These are phyloP conservation scores for Tylopilus felleus DNA, from an alignment of 768 basidiomycete species.

Conservation along the genomic window DNA sequence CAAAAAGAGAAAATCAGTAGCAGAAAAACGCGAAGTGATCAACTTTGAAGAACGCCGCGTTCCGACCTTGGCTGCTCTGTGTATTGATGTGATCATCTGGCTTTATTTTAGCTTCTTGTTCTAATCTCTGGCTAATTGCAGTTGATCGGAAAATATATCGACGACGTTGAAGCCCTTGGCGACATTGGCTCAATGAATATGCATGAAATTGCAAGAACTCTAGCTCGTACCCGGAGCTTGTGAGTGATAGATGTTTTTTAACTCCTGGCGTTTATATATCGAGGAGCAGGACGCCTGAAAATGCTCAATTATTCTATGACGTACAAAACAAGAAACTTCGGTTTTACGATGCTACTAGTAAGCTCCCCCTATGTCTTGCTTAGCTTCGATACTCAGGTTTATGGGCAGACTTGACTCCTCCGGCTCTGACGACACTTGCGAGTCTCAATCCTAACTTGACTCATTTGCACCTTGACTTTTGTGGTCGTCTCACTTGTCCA, in stretches of 20 bases:
- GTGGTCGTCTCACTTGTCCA: conserved; percentile 72
- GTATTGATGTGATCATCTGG: conserved; percentile 58
- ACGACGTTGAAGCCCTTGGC: conserved; percentile 86
- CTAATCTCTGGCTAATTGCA: conserved; percentile 25
- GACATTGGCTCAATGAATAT: conserved; percentile 84
- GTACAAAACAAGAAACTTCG: conserved; percentile 60
- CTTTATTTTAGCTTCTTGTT: neutral
- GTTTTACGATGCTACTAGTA: conserved; percentile 90
- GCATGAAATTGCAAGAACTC: conserved; percentile 77
- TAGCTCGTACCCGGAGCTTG: conserved; percentile 80
- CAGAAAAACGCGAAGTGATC: conserved; percentile 65
- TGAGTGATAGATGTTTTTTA: conserved; percentile 38
- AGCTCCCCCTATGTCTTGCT: conserved; percentile 25
- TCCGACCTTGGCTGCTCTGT: conserved; percentile 70
- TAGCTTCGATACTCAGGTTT: neutral
- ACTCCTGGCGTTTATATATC: neutral
- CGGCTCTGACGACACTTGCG: conserved; percentile 67
- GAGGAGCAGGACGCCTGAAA: conserved; percentile 62
- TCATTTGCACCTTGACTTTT: conserved; percentile 76
- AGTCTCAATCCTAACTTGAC: conserved; percentile 83
- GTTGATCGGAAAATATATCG: conserved; percentile 82
- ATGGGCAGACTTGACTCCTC: conserved; percentile 60
- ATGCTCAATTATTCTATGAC: conserved; percentile 82
- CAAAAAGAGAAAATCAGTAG: conserved; percentile 58
- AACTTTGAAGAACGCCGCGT: conserved; percentile 69